Evolutionary conservation across 2,329 filamentous ascomycete species (phyloP), one percentile per base, ranked within the genome.

Genomic region (Calonectria multiphialidica): DNA sequence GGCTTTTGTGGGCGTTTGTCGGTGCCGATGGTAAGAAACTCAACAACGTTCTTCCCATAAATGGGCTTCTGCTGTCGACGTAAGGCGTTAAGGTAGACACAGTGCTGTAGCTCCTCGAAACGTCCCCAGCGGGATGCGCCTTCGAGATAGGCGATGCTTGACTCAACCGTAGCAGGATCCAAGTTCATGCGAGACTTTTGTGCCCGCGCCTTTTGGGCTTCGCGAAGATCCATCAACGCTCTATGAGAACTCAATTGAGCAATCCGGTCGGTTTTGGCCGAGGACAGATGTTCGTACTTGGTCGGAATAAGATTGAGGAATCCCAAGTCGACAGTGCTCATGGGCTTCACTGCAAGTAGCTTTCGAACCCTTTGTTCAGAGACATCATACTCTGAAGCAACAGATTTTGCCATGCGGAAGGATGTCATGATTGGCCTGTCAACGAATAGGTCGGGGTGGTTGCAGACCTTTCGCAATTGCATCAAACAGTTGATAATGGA

Each of bases 401-500:
- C 92, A 3, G 96, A 97, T 74, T 89, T 93, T 30, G 91, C 88
- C 93, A 98, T 98, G 4, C 95, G 95, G 82, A 98, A 98, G 1
- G 97, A 98, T 0, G 96, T 99, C 84, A 98, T 97, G 79, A 99
- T 98, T 1, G 95, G 96, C 18, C 97, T 92, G 71, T 98, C 98
- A 77, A 98, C 94, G 79, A 99, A 99, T 10, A 99, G 88, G 84
- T 99, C 97, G 0, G 97, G 97, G 81, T 99, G 97, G 78, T 99
- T 99, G 88, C 97, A 99, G 64, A 99, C 97, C 82, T 98, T 98
- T 61, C 97, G 92, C 66, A 99, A 88, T 81, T 98, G 97, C 95
- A 99, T 98, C 64, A 99, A 86, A 83, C 97, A 98, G 82, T 98
- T 98, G 84, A 98, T 98, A 82, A 99, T 98, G 21, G 95, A 98